These are phyloP conservation scores for Monosporascus sp. DNA, from an alignment of 2,329 filamentous ascomycete species.

Conservation along the genomic window DNA sequence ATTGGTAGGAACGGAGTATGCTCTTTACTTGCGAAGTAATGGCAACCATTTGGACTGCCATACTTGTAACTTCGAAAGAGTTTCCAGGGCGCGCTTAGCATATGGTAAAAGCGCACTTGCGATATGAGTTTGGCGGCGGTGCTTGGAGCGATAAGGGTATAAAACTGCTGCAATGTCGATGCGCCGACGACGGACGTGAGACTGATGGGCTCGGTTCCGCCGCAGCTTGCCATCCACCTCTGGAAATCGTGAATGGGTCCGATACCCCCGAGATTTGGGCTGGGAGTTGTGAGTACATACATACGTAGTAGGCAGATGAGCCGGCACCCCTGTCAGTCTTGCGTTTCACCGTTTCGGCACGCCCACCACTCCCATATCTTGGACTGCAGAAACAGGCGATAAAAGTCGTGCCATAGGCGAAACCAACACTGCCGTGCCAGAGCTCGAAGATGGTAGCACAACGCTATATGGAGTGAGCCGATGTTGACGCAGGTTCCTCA, in stretches of 20 bases:
- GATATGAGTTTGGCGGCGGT: not conserved
- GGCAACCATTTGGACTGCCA: too few species aligned
- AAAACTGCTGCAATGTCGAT: not conserved
- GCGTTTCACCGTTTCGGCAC: conserved; percentile 25
- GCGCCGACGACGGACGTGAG: not conserved
- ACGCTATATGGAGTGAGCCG: not conserved
- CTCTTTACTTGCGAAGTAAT: too few species aligned
- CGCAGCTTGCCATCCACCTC: not conserved
- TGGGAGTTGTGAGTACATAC: not conserved
- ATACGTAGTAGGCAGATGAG: conserved; percentile 16
- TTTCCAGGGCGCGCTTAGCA: too few species aligned
- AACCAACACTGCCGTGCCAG: not conserved
- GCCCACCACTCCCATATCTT: conserved; percentile 18
- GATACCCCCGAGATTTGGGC: not conserved
- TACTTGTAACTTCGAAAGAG: too few species aligned
- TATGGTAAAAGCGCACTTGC: not conserved
- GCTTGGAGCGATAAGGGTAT: too few species aligned
- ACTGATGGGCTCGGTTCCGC: not conserved
- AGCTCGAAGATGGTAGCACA: not conserved
- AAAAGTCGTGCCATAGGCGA: not conserved
- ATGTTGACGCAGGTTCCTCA: conserved; percentile 7
- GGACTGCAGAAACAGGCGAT: not conserved
- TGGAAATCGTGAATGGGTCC: not conserved
- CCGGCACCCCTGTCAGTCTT: conserved; percentile 18
- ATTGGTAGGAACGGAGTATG: conserved; percentile 16